Percentiles rank a stretch among this genome's conserved stretches.
Conservation (phyloP, 352 stramenopile genomes). For the Phytophthora chlamydospora region DNA sequence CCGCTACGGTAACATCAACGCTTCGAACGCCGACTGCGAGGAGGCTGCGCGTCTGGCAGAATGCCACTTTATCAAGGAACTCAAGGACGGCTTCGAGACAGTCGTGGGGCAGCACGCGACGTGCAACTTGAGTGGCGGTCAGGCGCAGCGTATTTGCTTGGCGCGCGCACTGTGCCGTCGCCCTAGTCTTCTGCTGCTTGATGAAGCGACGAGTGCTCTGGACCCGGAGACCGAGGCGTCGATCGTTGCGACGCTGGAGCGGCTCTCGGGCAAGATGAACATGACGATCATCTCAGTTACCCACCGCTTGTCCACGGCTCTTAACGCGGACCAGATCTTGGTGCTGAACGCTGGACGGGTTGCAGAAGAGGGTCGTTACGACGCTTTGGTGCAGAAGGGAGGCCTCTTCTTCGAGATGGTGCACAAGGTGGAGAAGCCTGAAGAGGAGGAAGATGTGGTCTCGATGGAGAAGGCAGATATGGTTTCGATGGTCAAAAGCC, state of each 20-base stretch:
- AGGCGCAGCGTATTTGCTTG: constrained; percentile 88
- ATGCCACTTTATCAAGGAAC: constrained; percentile 82
- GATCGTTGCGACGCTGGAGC: constrained; percentile 83
- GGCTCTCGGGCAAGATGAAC: constrained; percentile 82
- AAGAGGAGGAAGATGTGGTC: constrained; percentile 50
- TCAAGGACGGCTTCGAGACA: constrained; percentile 85
- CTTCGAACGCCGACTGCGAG: constrained; percentile 82
- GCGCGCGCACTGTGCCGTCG: constrained; percentile 81
- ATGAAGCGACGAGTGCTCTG: constrained; percentile 88
- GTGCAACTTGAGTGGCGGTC: constrained; percentile 86
- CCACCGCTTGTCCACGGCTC: constrained; percentile 81
- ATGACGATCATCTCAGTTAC: constrained; percentile 92
- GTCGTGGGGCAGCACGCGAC: constrained; percentile 88
- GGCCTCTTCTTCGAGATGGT: constrained; percentile 89
- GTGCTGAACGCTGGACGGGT: constrained; percentile 80
- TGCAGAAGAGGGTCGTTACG: constrained; percentile 80
- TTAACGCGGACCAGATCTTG: constrained; percentile 85
- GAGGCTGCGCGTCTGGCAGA: constrained; percentile 81
- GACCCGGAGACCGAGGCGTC: constrained; percentile 88
- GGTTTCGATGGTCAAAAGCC: constrained; percentile 39
- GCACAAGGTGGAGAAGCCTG: constrained; percentile 66
- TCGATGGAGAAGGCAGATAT: constrained; percentile 34
- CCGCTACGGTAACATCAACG: constrained; percentile 76
- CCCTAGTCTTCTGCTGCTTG: constrained; percentile 79
- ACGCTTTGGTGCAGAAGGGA: constrained; percentile 68